These are phyloP conservation scores for Diaporthe sp. DNA, from an alignment of 2,329 filamentous ascomycete species.

Conservation along the genomic window DNA sequence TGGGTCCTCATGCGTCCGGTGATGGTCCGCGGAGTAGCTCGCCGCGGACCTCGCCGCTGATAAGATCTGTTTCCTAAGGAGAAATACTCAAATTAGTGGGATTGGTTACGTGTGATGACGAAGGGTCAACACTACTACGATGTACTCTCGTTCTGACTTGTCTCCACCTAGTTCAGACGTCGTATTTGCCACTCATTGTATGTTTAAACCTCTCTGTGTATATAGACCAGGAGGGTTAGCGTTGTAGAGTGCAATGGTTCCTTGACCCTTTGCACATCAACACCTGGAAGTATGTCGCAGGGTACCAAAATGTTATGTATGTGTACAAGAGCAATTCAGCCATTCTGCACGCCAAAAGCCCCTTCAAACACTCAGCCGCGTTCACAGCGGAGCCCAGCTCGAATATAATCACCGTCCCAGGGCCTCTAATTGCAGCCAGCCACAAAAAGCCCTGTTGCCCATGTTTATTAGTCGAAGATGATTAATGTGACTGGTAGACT, in stretches of 20 bases:
- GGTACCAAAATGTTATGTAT: too few species aligned
- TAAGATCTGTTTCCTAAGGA: neutral
- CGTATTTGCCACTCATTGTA: neutral
- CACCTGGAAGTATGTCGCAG: too few species aligned
- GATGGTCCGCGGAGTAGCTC: constrained; percentile 2
- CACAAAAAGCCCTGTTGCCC: too few species aligned
- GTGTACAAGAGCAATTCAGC: too few species aligned
- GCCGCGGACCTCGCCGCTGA: constrained; percentile 12
- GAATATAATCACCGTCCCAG: neutral
- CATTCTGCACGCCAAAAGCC: neutral
- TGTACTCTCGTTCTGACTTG: too few species aligned
- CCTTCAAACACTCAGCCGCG: neutral
- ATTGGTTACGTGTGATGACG: neutral
- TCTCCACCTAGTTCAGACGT: neutral
- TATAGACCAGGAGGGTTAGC: too few species aligned
- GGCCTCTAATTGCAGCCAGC: too few species aligned
- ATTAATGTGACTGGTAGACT: too few species aligned
- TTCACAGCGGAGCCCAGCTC: neutral
- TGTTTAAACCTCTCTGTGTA: neutral
- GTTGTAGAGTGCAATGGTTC: too few species aligned
- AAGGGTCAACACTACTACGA: neutral
- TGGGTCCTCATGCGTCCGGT: constrained; percentile 16
- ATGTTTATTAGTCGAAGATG: too few species aligned
- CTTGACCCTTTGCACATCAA: too few species aligned
- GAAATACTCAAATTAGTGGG: neutral